These are phyloP conservation scores for Yarrowia sp. DNA, from an alignment of 805 yeast species.

Conservation along the genomic window DNA sequence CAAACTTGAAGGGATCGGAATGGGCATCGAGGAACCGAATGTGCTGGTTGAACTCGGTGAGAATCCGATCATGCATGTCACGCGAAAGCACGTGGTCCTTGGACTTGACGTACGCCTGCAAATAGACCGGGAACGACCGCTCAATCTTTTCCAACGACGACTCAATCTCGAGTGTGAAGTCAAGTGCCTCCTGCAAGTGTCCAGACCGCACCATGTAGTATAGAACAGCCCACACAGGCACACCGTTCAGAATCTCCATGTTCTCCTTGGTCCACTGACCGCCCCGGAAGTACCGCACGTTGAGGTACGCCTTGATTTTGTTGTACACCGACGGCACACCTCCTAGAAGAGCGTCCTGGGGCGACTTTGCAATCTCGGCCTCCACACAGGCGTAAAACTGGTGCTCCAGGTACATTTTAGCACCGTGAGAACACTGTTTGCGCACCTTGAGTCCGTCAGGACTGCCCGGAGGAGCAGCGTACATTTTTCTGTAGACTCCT, in stretches of 20 bases:
- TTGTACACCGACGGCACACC: conserved; percentile 71
- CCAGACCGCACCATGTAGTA: conserved; percentile 87
- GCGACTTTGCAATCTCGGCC: conserved; percentile 53
- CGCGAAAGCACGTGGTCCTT: conserved; percentile 55
- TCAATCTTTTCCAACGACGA: conserved; percentile 80
- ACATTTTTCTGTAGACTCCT: conserved; percentile 35
- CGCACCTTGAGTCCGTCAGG: conserved; percentile 38
- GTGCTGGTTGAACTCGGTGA: conserved; percentile 78
- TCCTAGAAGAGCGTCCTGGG: conserved; percentile 48
- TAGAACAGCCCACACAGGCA: conserved; percentile 91
- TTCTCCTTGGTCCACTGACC: conserved; percentile 52
- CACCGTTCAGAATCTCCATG: conserved; percentile 67
- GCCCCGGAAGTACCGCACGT: conserved; percentile 42
- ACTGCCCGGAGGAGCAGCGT: conserved; percentile 28
- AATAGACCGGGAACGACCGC: conserved; percentile 73
- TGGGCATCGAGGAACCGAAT: conserved; percentile 61
- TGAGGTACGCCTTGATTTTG: conserved; percentile 65
- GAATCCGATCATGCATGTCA: conserved; percentile 65
- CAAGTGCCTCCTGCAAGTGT: conserved; percentile 69
- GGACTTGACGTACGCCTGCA: conserved; percentile 64
- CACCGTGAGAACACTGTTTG: conserved; percentile 49
- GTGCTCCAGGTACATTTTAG: conserved; percentile 60
- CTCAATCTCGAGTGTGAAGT: conserved; percentile 58
- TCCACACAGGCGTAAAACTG: conserved; percentile 78
- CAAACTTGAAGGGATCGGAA: conserved; percentile 85